A percentile compares a stretch with the other conserved stretches of the same genome.
Conservation (phyloP, 352 stramenopile genomes). For the Phytophthora pistaciae region DNA sequence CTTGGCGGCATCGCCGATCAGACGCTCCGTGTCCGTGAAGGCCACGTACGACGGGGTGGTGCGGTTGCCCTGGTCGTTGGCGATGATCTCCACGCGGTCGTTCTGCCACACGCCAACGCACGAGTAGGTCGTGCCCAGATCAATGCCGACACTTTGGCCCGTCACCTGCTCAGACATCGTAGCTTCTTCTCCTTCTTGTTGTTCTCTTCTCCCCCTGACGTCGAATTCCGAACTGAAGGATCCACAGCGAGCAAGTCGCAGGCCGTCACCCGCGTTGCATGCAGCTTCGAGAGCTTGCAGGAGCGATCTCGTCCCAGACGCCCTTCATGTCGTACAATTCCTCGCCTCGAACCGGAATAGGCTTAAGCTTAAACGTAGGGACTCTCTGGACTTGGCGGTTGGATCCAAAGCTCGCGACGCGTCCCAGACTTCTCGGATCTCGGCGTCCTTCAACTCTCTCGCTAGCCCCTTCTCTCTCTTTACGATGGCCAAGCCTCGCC, state of each 20-base stretch:
- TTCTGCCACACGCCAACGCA: slow-evolving; percentile 98
- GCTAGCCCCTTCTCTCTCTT: slow-evolving; percentile 83
- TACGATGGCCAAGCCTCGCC: slow-evolving; percentile 64
- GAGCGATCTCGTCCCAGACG: slow-evolving; percentile 24
- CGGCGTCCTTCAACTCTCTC: slow-evolving; percentile 34
- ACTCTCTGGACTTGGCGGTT: slow-evolving; percentile 19
- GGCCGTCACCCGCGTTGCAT: not conserved
- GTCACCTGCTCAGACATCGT: slow-evolving; percentile 52
- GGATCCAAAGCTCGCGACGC: slow-evolving; percentile 12
- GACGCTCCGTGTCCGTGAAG: slow-evolving; percentile 94
- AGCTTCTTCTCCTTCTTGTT: not conserved
- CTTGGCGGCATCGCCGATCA: slow-evolving; percentile 97
- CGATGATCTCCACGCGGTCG: slow-evolving; percentile 97
- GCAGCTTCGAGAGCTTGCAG: slow-evolving; percentile 8
- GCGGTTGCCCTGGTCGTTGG: slow-evolving; percentile 96
- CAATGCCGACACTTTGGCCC: slow-evolving; percentile 95
- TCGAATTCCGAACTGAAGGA: slow-evolving; percentile 62
- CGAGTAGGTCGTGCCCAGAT: slow-evolving; percentile 98
- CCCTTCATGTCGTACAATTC: not conserved
- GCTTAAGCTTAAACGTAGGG: not conserved
- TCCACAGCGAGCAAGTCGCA: not conserved
- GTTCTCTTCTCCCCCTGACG: slow-evolving; percentile 25
- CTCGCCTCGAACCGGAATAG: slow-evolving; percentile 18
- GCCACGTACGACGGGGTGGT: slow-evolving; percentile 97
- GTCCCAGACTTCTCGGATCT: slow-evolving; percentile 16